Evolutionary conservation across 129 eudicot genomes (phyloP), one percentile per base, ranked within the genome.

Genomic region (Sambucus nigra): DNA sequence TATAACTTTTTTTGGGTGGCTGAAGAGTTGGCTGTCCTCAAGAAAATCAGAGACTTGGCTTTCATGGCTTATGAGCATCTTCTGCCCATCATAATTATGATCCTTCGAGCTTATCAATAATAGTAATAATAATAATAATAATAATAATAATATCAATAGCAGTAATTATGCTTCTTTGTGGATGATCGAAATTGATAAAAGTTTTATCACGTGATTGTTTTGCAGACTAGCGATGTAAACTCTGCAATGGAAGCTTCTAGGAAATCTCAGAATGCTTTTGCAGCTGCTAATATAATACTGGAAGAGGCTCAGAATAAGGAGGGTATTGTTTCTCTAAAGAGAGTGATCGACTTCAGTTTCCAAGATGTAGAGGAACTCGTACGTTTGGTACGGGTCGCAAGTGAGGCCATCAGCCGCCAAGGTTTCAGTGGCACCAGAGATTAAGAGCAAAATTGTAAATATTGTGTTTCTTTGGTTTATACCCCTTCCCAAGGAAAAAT

Each of bases 211-310:
- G 31, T 67, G 47, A 42, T n/a, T 55, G n/a, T n/a, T 71, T 65
- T 61, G 65, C 85, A 92, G 99, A 69, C 92, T 16, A 51, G 76
- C 19, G 83, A 82, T 47, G 77, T 76, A 40, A 75, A 64, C 61
- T 70, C 65, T 60, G 99, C 99, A 32, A 86, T 92, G 99, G 96
- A 92, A 23, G 99, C 99, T 24, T 66, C 83, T 19, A 66, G 69
- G 22, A 82, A 75, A 54, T 68, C 96, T 8, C 79, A 67, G 57
- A 66, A 40, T 54, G 80, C 83, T 35, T 92, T 74, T 74, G 68
- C 77, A 40, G 78, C 74, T 61, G 87, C 83, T 25, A 62, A 47
- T 47, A 48, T 54, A 55, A 57, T 32, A 54, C 66, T 73, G 16
- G 64, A 65, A 64, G 72, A 92, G 62, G 65, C 70, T 52, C 84